Percentiles rank a stretch among this genome's conserved stretches.
Conservation (phyloP, 2,329 filamentous ascomycete species). For the Rhexocercosporidium sp. region DNA sequence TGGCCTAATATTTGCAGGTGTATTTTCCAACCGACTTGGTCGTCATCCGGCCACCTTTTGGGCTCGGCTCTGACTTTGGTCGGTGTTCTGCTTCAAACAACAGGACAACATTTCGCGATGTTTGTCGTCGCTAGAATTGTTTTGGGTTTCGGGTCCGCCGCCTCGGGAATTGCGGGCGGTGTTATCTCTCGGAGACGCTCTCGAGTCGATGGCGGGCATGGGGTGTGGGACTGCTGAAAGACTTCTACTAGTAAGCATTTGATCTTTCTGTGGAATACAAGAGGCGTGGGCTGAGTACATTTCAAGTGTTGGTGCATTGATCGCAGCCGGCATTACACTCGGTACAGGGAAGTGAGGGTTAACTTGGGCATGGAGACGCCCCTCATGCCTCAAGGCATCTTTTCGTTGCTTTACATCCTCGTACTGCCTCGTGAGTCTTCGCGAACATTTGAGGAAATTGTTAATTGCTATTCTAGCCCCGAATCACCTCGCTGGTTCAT, state of each 20-base stretch:
- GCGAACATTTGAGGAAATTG: no score
- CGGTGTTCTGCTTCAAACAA: constrained; percentile 33
- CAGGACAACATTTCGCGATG: constrained; percentile 34
- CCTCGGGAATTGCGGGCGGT: constrained; percentile 46
- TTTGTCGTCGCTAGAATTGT: constrained; percentile 35
- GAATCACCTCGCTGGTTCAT: constrained; percentile 33
- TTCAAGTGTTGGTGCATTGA: constrained; percentile 41
- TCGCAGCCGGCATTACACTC: constrained; percentile 45
- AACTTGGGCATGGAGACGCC: constrained; percentile 46
- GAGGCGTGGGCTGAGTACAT: no score
- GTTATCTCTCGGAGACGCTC: constrained; percentile 58
- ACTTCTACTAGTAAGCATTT: constrained; percentile 42
- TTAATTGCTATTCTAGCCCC: no score
- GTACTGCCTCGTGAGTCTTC: constrained; percentile 30
- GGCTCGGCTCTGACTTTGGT: constrained; percentile 28
- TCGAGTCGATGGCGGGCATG: constrained; percentile 51
- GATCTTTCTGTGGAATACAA: no score
- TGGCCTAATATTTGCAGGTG: constrained; percentile 47
- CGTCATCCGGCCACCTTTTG: constrained; percentile 32
- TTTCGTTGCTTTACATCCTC: constrained; percentile 33
- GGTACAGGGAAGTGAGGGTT: constrained; percentile 44
- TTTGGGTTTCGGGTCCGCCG: constrained; percentile 29
- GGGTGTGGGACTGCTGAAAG: constrained; percentile 48
- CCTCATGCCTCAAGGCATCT: constrained; percentile 41
- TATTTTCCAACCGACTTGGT: constrained; percentile 47